Conservation (phyloP, 2,329 filamentous ascomycete genomes). For the Ophiostoma perfectum region DNA sequence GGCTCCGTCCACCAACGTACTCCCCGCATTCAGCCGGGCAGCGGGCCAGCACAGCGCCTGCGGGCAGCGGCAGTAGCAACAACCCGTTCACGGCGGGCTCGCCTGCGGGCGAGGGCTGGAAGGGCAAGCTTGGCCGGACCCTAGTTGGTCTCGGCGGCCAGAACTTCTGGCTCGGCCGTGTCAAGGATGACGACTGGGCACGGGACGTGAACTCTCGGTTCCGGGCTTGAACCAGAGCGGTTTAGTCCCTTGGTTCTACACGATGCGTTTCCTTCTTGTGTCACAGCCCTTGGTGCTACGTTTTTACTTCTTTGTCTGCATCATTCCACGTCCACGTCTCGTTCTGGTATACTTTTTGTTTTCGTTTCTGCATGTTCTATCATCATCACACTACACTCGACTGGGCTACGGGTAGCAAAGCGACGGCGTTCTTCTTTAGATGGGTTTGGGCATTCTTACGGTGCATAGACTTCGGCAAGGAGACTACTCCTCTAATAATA, state of each 20-base stretch:
- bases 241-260: too few relatives aligned
- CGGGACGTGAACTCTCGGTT: slow-evolving; percentile 46
- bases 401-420: slow-evolving; percentile 18
- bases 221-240: slow-evolving; percentile 10
- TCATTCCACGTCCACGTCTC: background rate
- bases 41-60: background rate
- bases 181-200: slow-evolving; percentile 63
- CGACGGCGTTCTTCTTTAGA: slow-evolving; percentile 20
- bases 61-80: slow-evolving; percentile 33
- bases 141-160: slow-evolving; percentile 71
- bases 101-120: slow-evolving; percentile 73
- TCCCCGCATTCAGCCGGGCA: background rate
- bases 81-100: slow-evolving; percentile 62
- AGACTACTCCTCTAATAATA: slow-evolving; percentile 1
- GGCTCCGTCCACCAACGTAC: slow-evolving; percentile 38
- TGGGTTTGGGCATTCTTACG: slow-evolving; percentile 12
- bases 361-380: background rate
- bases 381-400: background rate
- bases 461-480: slow-evolving; percentile 14
- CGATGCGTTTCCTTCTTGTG: too few relatives aligned
- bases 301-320: background rate
- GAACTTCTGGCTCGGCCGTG: slow-evolving; percentile 71
- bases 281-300: background rate
- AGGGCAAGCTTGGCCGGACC: slow-evolving; percentile 68
- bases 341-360: background rate